Evolutionary conservation across 345 rosid species (phyloP), one percentile per base, ranked within the genome.

Genomic region (Durio zibethinus): DNA sequence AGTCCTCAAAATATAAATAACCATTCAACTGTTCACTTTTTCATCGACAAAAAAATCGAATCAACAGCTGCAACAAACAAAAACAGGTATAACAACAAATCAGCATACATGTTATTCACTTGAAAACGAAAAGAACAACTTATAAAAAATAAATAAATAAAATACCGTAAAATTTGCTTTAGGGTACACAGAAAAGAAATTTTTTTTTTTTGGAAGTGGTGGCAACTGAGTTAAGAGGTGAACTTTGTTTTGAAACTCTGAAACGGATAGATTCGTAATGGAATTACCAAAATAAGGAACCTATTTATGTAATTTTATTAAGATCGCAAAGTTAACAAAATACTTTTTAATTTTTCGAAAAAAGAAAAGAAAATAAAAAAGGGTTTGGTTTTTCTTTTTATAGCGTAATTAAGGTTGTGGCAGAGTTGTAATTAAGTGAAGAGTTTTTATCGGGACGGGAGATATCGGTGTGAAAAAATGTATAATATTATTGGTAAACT

Each of bases 231-330:
- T 53, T 3, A 65, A 31, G 52, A 45, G 31, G 14, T 1, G 65
- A 75, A 62, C 75, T 72, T 35, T 11, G 43, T 10, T 72, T 21
- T 23, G 43, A 84, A 84, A 78, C 87, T 85, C 85, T 82, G 87
- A 82, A 78, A 82, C 83, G 77, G 77, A 83, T 85, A 87, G 82
- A 84, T 76, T 82, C 5, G 73, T 78, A 70, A 38, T 40, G 61
- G 67, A 74, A 76, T 77, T 83, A 78, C 80, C 60, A 74, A 80
- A 84, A 87, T 72, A 74, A 85, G 72, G 74, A 76, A 74, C 20
- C 72, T 60, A 73, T 76, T 65, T 73, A 54, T 76, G 78, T 21
- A 66, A 74, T 73, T 76, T 47, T 79, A 48, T 74, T 29, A 50
- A 59, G 70, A 78, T 78, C 75, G 82, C 80, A 52, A 82, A 63